Base-by-base conservation (phyloP, 768 basidiomycete species). In the Pleurotus cornucopiae region DNA sequence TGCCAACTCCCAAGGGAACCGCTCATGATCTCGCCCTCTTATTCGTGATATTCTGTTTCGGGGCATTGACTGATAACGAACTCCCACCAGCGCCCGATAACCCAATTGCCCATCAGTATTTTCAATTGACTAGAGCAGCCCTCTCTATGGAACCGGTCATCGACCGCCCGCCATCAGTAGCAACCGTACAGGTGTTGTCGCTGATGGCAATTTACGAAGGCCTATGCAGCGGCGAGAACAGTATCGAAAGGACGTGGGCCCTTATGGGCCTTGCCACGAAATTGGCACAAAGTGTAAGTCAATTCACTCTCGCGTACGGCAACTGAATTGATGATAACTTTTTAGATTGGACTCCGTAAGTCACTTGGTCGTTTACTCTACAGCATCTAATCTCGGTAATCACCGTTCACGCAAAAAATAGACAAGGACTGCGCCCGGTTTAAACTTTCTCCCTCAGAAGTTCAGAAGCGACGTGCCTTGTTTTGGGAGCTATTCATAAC, bases 401-500 rank as follows among this genome's bases (percentile, higher is more conserved):
- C 26, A 14, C 34, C 47, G 2, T 20, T 40, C 6, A 34, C 13
- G 9, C 3, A 18, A 7, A 20, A 30, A 18, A 43, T 55, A 88
- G 86, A 89, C 61, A 84, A 85, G 6, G 86, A 89, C 63, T 85
- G 84, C 64, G 86, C 86, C 4, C 76, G 87, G 26, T 89, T 86
- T 85, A 79, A 81, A 38, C 66, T 89, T 16, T 60, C 79, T 4
- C 76, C 77, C 2, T 73, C 76, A 1, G 86, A 86, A 62, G 83
- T 88, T 4, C 85, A 89, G 70, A 87, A 87, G 65, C 79, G 87
- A 3, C 78, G 86, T 26, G 79, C 83, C 1, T 65, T 88, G 20
- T 88, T 88, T 61, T 88, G 87, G 87, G 86, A 89, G 58, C 58
- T 88, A 25, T 87, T 86, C 61, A 84, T 87, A 60, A 85, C 86